A percentile compares a stretch with the other conserved stretches of the same genome.
phyloP scores from a whole-genome alignment of 2,329 filamentous ascomycete species.

The Elsinoe ampelina region DNA sequence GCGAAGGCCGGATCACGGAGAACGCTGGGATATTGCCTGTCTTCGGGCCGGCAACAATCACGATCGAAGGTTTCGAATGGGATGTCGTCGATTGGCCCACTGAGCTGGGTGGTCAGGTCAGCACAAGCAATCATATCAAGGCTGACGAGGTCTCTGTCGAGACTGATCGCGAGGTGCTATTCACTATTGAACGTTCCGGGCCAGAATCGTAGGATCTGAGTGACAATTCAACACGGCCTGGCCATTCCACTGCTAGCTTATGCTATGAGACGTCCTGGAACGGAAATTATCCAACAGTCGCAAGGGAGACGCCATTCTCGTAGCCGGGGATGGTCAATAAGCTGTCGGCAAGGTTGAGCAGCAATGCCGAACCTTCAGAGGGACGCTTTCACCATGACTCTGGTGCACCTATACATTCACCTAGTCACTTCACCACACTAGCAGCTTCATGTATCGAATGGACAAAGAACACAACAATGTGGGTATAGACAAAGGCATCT shows the following conservation, averaged over 20 bases:
- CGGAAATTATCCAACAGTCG: no score
- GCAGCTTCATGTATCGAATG: no score
- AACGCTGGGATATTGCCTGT: slow-evolving; percentile 82
- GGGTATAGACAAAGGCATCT: no score
- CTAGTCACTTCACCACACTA: no score
- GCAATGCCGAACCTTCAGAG: no score
- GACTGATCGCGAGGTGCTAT: slow-evolving; percentile 36
- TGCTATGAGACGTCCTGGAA: no score
- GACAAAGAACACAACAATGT: no score
- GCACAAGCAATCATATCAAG: slow-evolving; percentile 42
- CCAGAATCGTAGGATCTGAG: neutral
- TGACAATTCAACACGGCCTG: neutral
- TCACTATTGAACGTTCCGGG: slow-evolving; percentile 33
- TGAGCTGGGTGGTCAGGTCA: slow-evolving; percentile 39
- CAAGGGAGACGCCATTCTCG: no score
- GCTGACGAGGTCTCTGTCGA: slow-evolving; percentile 31
- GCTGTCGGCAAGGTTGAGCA: no score
- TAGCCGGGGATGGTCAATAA: no score
- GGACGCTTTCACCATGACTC: no score
- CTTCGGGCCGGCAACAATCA: slow-evolving; percentile 67
- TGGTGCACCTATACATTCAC: no score
- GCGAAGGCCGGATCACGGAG: slow-evolving; percentile 52
- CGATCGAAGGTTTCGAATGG: slow-evolving; percentile 77
- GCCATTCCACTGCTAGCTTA: neutral
- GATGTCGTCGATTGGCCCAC: slow-evolving; percentile 75